A percentile compares a stretch with the other conserved stretches of the same genome.
Evolutionary conservation across 139 green algal species (phyloP).

Genomic region (Tetraselmis striata): DNA sequence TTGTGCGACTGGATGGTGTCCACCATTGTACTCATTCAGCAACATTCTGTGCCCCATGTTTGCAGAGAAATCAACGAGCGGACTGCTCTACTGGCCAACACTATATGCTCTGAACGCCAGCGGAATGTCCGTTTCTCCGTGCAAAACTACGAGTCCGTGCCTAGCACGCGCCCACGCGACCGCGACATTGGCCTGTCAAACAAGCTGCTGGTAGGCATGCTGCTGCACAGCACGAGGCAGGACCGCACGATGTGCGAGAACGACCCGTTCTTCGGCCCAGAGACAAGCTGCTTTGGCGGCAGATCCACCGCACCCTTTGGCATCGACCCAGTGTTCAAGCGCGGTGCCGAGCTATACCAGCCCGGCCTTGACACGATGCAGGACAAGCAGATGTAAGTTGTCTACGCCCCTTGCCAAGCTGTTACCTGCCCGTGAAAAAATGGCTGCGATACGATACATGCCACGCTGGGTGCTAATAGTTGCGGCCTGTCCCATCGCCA

Average conservation of each 20-base stretch:
- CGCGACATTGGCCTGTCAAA: slow-evolving; percentile 54
- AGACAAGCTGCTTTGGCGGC: slow-evolving; percentile 48
- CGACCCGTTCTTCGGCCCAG: slow-evolving; percentile 60
- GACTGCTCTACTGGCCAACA: slow-evolving; percentile 39
- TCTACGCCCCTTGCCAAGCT: too few species aligned
- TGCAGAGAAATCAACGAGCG: slow-evolving; percentile 13
- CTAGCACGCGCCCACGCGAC: slow-evolving; percentile 35
- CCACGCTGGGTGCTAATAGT: too few species aligned
- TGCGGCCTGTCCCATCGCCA: too few species aligned
- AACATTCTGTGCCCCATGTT: too few species aligned
- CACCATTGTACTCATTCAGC: too few species aligned
- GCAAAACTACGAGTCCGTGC: slow-evolving; percentile 47
- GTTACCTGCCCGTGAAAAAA: too few species aligned
- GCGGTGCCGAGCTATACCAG: slow-evolving; percentile 56
- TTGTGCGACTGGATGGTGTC: too few species aligned
- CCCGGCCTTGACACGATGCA: slow-evolving; percentile 46
- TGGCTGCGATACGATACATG: too few species aligned
- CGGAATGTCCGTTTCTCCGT: slow-evolving; percentile 37
- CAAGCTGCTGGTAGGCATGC: slow-evolving; percentile 58
- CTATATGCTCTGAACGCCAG: slow-evolving; percentile 32
- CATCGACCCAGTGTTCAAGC: slow-evolving; percentile 73
- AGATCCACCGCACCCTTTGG: slow-evolving; percentile 37
- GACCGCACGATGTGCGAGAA: slow-evolving; percentile 43
- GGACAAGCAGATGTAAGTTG: slow-evolving; percentile 27
- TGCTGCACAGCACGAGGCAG: slow-evolving; percentile 57